Evolutionary conservation across 2,329 filamentous ascomycete species (phyloP), one percentile per base, ranked within the genome.

Genomic region (Calonectria henricotiae): DNA sequence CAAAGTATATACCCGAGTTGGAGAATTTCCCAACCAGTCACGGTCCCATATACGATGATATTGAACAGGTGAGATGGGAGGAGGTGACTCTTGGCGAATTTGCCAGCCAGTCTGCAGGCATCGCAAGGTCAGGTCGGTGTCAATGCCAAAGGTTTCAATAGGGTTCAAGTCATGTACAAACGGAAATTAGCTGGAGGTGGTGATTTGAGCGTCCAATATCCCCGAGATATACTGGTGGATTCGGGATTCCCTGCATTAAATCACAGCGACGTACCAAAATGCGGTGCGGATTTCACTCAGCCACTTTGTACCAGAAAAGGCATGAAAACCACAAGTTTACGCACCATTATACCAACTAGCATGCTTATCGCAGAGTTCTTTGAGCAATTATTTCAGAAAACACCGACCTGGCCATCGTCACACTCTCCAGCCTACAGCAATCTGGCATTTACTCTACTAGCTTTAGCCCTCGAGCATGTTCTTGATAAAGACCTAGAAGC

Each of bases 391-490:
- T 25, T 30, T 12, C 17, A 49, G 17, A 49, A 49, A 15, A 30
- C 46, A 1, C 46, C 46, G 23, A 49, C 46, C 17, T 49, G 25
- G 46, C 46, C 46, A 49, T 30, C 46, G 15, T 27, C 46, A 9
- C 46, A 49, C n/a, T 49, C 46, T 2, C 46, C 46, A 17, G 46
- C 46, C 12, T 49, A 49, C 7, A 49, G 46, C 46, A 49, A 49
- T 13, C 30, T 49, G 15, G 46, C 46, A 7, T 49, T 17, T 17
- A 49, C 8, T 9, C 46, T 49, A 12, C 46, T 49, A 25, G 46
- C 30, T 30, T 49, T 30, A 13, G 46, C 46, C 12, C 46, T 49
- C 5, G 20, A 20, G 1, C 25, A 49, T 8, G 25, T 49, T 49
- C 30, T 25, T 7, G 46, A 25, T 3, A 49, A 49, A 49, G 25